Evolutionary conservation across 1,284 basidiomycete genomes (phyloP).

Genomic region (Melampsora allii-populina): DNA sequence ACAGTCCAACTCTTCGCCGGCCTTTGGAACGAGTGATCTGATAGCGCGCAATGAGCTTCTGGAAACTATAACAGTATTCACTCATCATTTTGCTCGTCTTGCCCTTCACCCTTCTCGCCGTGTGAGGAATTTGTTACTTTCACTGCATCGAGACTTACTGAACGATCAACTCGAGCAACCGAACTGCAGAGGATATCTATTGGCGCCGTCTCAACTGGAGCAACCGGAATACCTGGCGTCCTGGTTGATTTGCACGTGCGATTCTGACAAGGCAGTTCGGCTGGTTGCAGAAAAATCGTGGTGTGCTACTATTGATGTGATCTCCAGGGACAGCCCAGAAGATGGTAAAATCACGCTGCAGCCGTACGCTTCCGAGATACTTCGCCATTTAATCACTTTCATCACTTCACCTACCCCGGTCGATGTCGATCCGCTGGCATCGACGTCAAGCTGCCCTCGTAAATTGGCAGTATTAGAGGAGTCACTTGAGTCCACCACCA

Average conservation of each 20-base stretch:
- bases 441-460: constrained; percentile 13
- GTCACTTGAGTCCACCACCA: constrained; percentile 21
- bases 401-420: constrained; percentile 7
- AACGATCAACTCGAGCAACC: constrained; percentile 5
- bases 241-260: constrained; percentile 35
- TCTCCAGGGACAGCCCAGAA: neutral
- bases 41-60: neutral
- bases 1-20: constrained; percentile 5
- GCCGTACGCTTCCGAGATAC: constrained; percentile 26
- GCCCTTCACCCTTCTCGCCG: constrained; percentile 33
- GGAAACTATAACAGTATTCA: constrained; percentile 30
- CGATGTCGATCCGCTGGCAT: neutral
- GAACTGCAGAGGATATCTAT: constrained; percentile 11
- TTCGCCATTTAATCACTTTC: constrained; percentile 18
- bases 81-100: constrained; percentile 32
- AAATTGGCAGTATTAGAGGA: constrained; percentile 29
- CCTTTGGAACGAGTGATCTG: neutral
- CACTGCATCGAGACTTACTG: constrained; percentile 12
- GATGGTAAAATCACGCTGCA: constrained; percentile 18
- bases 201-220: constrained; percentile 34
- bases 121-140: constrained; percentile 16
- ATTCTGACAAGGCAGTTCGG: constrained; percentile 22
- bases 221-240: constrained; percentile 30
- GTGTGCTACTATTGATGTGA: constrained; percentile 16
- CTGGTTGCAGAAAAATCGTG: constrained; percentile 17